These are phyloP conservation scores for Lichtheimia hyalospora DNA, from an alignment of 371 early-diverging fungal species.

Conservation along the genomic window DNA sequence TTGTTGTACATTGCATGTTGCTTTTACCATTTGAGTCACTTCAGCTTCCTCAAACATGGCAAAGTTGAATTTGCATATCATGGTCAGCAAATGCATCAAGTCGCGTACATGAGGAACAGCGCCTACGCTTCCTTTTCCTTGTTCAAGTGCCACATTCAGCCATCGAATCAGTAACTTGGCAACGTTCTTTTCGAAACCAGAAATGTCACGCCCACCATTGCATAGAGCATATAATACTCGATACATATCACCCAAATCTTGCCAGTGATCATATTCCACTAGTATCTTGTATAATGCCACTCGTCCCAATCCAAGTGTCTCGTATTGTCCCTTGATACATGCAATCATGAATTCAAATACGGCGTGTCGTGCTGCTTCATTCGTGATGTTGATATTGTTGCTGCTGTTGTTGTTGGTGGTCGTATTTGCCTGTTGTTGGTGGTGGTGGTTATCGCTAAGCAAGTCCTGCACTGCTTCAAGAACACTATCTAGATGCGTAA, in stretches of 20 bases:
- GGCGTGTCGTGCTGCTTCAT: constrained; percentile 55
- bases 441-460: constrained; percentile 10
- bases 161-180: constrained; percentile 56
- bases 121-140: constrained; percentile 1
- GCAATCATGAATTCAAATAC: constrained; percentile 67
- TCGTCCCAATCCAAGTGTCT: constrained; percentile 64
- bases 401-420: too few species aligned
- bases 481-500: constrained; percentile 61
- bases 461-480: constrained; percentile 61
- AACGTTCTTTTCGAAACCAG: constrained; percentile 72
- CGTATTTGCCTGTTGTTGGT: background rate
- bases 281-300: constrained; percentile 62
- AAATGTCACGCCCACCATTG: constrained; percentile 71
- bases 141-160: constrained; percentile 42
- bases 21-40: constrained; percentile 55
- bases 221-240: constrained; percentile 57
- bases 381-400: constrained; percentile 14
- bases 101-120: constrained; percentile 48
- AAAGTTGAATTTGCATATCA: constrained; percentile 71
- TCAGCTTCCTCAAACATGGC: constrained; percentile 63
- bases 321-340: constrained; percentile 63
- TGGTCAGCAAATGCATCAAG: constrained; percentile 57
- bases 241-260: constrained; percentile 62
- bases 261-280: constrained; percentile 51
- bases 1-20: constrained; percentile 51